Evolutionary conservation across 176 grass and related monocot species (phyloP), one percentile per base, ranked within the genome.

Genomic region (Oryza punctata): DNA sequence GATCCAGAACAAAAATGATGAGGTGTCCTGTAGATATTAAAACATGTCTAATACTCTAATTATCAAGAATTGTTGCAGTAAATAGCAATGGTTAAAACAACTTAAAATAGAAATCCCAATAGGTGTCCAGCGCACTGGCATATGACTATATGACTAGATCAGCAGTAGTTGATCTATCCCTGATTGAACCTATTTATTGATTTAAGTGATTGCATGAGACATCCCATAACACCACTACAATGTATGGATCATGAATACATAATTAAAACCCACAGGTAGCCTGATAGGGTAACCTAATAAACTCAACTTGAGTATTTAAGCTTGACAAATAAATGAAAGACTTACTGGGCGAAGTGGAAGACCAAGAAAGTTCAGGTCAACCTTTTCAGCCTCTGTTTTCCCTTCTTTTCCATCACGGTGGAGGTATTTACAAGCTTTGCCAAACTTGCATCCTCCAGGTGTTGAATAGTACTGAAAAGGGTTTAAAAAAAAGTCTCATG

Each of bases 321-420:
- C 29, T 67, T 61, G 27, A 83, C 19, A 78, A 74, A 81, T 27
- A 49, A 69, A 83, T 69, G 64, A 19, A 64, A 86, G 44, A 87
- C 89, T 88, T 96, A 99, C 96, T 16, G 83, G 89, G 78, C 96
- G 89, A 85, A 99, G 82, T 72, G 96, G 96, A 87, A 99, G 97
- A 76, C 97, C 91, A 19, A 99, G 87, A 88, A 99, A 99, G 78
- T 99, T 99, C 41, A 99, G 81, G 40, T 89, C 86, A 72, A 84
- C 83, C 65, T 87, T 82, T 89, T 78, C 78, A 78, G 79, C 85
- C 54, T 96, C 93, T 24, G 72, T 3, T 90, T 86, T 96, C 67
- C 84, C 84, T 73, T 83, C 87, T 84, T 77, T 92, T 82, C 71
- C 85, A 44, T 78, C 87, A 3, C 45, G 47, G 82, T 99, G 97